A percentile compares a stretch with the other conserved stretches of the same genome.
phyloP scores from a whole-genome alignment of 2,329 filamentous ascomycete species.

The Paraphaeosphaeria minitans region DNA sequence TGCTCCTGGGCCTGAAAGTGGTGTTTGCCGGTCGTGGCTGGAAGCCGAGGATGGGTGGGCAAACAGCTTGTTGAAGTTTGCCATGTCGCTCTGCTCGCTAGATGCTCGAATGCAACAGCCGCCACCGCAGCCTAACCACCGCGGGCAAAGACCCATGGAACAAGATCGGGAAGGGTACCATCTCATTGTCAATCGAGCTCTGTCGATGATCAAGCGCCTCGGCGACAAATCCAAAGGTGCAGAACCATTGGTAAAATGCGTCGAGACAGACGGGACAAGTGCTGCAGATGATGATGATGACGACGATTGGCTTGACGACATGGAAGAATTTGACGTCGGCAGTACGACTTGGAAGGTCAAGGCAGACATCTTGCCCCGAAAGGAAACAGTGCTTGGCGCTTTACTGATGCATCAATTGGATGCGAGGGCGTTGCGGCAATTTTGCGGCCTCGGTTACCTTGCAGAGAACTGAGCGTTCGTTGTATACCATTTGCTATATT shows the following conservation, averaged over 20 bases:
- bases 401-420: conserved; percentile 53
- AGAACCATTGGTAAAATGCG: conserved; percentile 38
- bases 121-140: conserved; percentile 35
- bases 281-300: conserved; percentile 31
- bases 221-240: conserved; percentile 51
- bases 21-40: conserved; percentile 79
- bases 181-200: conserved; percentile 51
- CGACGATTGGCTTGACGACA: conserved; percentile 37
- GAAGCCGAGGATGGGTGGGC: conserved; percentile 83
- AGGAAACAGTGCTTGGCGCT: conserved; percentile 53
- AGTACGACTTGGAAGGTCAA: conserved; percentile 42
- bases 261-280: conserved; percentile 32
- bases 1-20: conserved; percentile 71
- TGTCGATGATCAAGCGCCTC: conserved; percentile 54
- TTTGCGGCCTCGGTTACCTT: conserved; percentile 46
- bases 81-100: conserved; percentile 64
- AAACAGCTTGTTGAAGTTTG: conserved; percentile 75
- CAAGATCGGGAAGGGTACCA: conserved; percentile 45
- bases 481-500: conserved; percentile 4
- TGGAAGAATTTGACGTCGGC: conserved; percentile 40
- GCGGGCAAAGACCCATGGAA: conserved; percentile 40
- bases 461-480: conserved; percentile 26
- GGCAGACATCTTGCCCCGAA: conserved; percentile 52
- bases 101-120: conserved; percentile 35
- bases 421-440: conserved; percentile 50